Conservation (phyloP, 768 basidiomycete species). For the Cyathus striatus region DNA sequence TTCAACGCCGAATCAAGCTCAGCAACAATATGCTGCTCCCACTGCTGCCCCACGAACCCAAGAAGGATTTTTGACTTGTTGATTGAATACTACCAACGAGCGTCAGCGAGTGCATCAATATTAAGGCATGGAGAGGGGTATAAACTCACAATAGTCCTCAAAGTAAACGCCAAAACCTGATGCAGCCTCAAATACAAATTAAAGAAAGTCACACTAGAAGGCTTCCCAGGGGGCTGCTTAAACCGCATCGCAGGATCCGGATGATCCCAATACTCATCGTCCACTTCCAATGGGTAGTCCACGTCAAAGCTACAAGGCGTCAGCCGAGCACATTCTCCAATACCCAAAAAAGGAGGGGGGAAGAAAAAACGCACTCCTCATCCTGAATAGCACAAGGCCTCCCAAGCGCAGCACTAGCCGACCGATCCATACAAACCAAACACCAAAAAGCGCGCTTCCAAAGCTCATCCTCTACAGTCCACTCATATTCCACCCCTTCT, state of each 20-base stretch:
- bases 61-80: constrained; percentile 65
- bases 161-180: constrained; percentile 57
- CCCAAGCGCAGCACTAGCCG: constrained; percentile 52
- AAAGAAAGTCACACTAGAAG: constrained; percentile 53
- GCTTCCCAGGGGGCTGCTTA: constrained; percentile 63
- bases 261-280: constrained; percentile 74
- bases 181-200: constrained; percentile 51
- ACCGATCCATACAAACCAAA: constrained; percentile 47
- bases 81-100: constrained; percentile 65
- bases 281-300: constrained; percentile 59
- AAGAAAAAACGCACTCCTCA: constrained; percentile 64
- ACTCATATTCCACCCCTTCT: no score
- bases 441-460: constrained; percentile 73
- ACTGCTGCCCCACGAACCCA: constrained; percentile 55
- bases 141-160: constrained; percentile 56
- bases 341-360: constrained; percentile 1
- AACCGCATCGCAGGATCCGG: constrained; percentile 54
- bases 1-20: constrained; percentile 71
- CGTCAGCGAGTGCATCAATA: neutral
- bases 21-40: constrained; percentile 67
- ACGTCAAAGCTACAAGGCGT: constrained; percentile 56
- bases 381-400: constrained; percentile 77
- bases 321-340: constrained; percentile 1
- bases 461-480: constrained; percentile 59
- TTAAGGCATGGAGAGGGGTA: neutral